Percentiles rank a stretch among this genome's conserved stretches.
These are phyloP conservation scores for Mycena capillaripes DNA, from an alignment of 768 basidiomycete species.

Conservation along the genomic window DNA sequence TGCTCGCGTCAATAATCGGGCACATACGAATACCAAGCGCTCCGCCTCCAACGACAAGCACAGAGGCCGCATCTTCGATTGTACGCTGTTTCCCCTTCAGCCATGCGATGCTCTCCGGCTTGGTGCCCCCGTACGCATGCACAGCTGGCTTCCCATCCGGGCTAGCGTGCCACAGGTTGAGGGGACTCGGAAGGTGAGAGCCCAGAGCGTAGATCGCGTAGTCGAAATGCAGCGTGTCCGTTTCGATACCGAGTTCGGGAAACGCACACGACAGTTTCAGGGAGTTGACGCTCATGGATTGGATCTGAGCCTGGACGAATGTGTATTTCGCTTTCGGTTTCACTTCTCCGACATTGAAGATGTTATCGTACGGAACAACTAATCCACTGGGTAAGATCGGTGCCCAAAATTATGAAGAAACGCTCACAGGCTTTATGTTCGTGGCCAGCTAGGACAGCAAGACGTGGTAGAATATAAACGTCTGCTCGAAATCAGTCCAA, in stretches of 20 bases:
- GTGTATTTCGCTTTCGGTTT: slow-evolving; percentile 40
- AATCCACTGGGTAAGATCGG: not conserved
- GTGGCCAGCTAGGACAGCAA: slow-evolving; percentile 69
- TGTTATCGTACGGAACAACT: slow-evolving; percentile 69
- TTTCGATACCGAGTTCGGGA: slow-evolving; percentile 58
- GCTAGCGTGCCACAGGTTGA: slow-evolving; percentile 64
- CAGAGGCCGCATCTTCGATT: slow-evolving; percentile 60
- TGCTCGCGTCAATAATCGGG: not conserved
- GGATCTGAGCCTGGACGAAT: slow-evolving; percentile 62
- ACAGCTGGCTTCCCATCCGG: slow-evolving; percentile 35
- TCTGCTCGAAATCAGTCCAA: slow-evolving; percentile 44
- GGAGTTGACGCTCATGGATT: slow-evolving; percentile 52
- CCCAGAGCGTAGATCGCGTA: slow-evolving; percentile 75
- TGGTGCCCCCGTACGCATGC: slow-evolving; percentile 55
- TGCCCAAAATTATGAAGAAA: too few relatives aligned
- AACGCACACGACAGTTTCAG: slow-evolving; percentile 63
- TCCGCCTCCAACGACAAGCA: slow-evolving; percentile 80
- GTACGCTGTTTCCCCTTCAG: slow-evolving; percentile 63
- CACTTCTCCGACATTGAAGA: slow-evolving; percentile 51
- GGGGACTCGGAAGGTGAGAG: slow-evolving; percentile 66
- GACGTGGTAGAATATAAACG: slow-evolving; percentile 71
- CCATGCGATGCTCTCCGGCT: slow-evolving; percentile 64
- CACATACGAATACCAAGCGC: slow-evolving; percentile 79
- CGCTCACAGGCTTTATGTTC: slow-evolving; percentile 75
- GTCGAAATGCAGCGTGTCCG: slow-evolving; percentile 60